Evolutionary conservation across 768 basidiomycete species (phyloP).

Genomic region (Collybia sordida): DNA sequence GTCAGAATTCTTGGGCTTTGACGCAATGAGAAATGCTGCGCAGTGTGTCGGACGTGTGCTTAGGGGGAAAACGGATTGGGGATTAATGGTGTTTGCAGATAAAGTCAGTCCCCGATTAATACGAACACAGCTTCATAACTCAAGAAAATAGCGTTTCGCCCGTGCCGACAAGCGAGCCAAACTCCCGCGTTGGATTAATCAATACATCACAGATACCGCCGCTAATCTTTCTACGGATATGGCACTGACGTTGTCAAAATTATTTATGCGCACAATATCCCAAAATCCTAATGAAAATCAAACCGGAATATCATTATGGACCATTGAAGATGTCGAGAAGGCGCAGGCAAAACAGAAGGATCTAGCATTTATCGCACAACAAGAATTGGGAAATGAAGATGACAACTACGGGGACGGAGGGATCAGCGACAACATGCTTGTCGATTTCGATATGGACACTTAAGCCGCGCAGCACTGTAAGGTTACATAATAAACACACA

Average conservation of each 20-base stretch:
- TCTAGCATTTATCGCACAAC: conserved; percentile 49
- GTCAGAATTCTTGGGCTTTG: conserved; percentile 98
- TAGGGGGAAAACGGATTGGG: conserved; percentile 99
- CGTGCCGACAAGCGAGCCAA: conserved; percentile 93
- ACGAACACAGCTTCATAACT: too few relatives aligned
- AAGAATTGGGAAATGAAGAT: conserved; percentile 36
- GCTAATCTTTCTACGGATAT: conserved; percentile 98
- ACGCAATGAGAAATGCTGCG: conserved; percentile 98
- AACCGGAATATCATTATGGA: conserved; percentile 94
- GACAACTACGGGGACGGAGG: conserved; percentile 73
- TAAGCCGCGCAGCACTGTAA: conserved; percentile 12
- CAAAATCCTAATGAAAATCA: conserved; percentile 97
- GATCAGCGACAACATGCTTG: conserved; percentile 60
- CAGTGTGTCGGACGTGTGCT: conserved; percentile 98
- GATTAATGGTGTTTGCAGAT: conserved; percentile 98
- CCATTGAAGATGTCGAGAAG: conserved; percentile 85
- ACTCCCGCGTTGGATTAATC: conserved; percentile 98
- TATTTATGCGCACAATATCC: conserved; percentile 98
- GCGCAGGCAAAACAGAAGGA: conserved; percentile 82
- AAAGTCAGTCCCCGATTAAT: conserved; percentile 56
- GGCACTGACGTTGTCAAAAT: conserved; percentile 90
- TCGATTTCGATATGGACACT: conserved; percentile 53
- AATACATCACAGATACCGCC: conserved; percentile 97
- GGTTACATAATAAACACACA: conserved; percentile 6
- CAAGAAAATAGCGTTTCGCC: conserved; percentile 70